These are phyloP conservation scores for Ensete glaucum DNA, from an alignment of 176 grass and related monocot species.

Conservation along the genomic window DNA sequence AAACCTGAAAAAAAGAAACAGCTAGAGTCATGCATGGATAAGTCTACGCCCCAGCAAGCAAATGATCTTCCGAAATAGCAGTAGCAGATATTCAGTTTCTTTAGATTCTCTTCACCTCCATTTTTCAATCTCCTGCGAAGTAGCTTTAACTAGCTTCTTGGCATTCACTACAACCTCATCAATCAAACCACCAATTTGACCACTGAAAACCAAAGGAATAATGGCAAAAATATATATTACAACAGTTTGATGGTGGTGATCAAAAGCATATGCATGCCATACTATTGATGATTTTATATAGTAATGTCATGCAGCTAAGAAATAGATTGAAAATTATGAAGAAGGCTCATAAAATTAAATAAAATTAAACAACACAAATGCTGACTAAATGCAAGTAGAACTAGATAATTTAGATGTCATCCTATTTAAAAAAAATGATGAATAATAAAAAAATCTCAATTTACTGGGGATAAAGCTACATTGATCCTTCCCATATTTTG, in stretches of 20 bases:
- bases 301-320: neutral
- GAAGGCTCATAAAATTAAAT: neutral
- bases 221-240: neutral
- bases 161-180: constrained; percentile 65
- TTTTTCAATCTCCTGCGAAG: constrained; percentile 61
- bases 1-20: neutral
- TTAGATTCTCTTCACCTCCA: constrained; percentile 33
- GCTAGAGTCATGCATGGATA: neutral
- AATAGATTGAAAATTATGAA: neutral
- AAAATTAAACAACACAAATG: no score
- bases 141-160: constrained; percentile 59
- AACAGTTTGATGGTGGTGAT: neutral
- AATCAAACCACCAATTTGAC: constrained; percentile 40
- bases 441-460: neutral
- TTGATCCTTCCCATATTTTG: neutral
- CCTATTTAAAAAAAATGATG: neutral
- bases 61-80: neutral
- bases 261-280: neutral
- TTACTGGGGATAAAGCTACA: neutral
- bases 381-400: neutral
- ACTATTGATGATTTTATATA: neutral
- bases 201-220: constrained; percentile 38
- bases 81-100: neutral
- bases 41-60: neutral
- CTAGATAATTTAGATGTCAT: neutral